phyloP scores from a whole-genome alignment of 257 asterid species.

The Catharanthus roseus region DNA sequence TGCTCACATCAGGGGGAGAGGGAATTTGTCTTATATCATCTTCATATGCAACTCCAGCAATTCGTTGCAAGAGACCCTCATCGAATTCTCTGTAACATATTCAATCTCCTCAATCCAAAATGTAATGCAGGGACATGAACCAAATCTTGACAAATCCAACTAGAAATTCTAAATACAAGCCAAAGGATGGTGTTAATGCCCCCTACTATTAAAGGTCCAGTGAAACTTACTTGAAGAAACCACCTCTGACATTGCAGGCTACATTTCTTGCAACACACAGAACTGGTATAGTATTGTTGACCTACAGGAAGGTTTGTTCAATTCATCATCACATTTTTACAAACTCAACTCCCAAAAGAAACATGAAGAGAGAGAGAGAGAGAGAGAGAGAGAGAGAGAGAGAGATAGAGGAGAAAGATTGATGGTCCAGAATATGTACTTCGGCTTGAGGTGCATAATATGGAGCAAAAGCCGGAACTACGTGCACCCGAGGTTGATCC shows the following conservation, averaged over 20 bases:
- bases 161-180: constrained; percentile 9
- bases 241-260: constrained; percentile 96
- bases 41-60: constrained; percentile 77
- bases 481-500: constrained; percentile 96
- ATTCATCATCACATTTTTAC: constrained; percentile 19
- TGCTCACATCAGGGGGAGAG: constrained; percentile 85
- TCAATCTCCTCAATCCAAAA: constrained; percentile 16
- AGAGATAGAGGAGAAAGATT: background rate
- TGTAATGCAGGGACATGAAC: constrained; percentile 7
- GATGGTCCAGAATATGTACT: constrained; percentile 32
- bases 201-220: background rate
- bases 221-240: constrained; percentile 85
- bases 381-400: background rate
- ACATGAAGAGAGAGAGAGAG: background rate
- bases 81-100: constrained; percentile 73
- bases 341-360: background rate
- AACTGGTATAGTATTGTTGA: constrained; percentile 73
- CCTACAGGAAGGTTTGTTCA: constrained; percentile 38
- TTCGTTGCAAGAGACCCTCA: constrained; percentile 68
- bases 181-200: background rate
- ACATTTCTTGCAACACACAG: constrained; percentile 96
- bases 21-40: constrained; percentile 55
- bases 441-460: constrained; percentile 98
- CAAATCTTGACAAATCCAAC: constrained; percentile 13
- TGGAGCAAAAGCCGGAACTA: constrained; percentile 98